These are phyloP conservation scores for Psilocybe tampanensis DNA, from an alignment of 768 basidiomycete genomes.

Conservation along the genomic window DNA sequence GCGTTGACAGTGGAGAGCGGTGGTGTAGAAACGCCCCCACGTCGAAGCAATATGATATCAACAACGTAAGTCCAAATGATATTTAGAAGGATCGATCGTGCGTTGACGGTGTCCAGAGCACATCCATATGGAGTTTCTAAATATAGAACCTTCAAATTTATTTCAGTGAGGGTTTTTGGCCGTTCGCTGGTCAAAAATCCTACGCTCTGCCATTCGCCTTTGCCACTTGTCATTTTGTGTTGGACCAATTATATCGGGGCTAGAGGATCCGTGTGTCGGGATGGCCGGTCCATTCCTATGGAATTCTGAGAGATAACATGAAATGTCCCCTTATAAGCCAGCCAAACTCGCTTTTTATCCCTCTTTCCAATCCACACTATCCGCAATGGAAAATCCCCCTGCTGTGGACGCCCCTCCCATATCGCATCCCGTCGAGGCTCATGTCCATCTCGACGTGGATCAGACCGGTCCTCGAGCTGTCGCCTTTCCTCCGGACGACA, in stretches of 20 bases:
- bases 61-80: neutral
- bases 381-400: slow-evolving; percentile 22
- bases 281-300: slow-evolving; percentile 2
- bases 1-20: too few species aligned
- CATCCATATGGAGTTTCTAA: slow-evolving; percentile 17
- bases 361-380: slow-evolving; percentile 9
- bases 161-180: slow-evolving; percentile 42
- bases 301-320: slow-evolving; percentile 14
- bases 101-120: neutral
- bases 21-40: too few species aligned
- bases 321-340: slow-evolving; percentile 10
- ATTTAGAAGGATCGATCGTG: neutral
- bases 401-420: neutral
- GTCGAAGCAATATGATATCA: too few species aligned
- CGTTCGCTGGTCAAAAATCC: slow-evolving; percentile 31
- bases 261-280: slow-evolving; percentile 18
- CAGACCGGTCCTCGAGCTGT: slow-evolving; percentile 43
- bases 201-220: slow-evolving; percentile 8
- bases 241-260: slow-evolving; percentile 17
- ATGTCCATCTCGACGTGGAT: slow-evolving; percentile 27
- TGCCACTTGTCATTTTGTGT: slow-evolving; percentile 24
- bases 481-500: slow-evolving; percentile 48
- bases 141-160: slow-evolving; percentile 19
- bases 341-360: neutral
- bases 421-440: slow-evolving; percentile 17